phyloP scores from a whole-genome alignment of 352 stramenopile species.

The Phytopythium litorale region DNA sequence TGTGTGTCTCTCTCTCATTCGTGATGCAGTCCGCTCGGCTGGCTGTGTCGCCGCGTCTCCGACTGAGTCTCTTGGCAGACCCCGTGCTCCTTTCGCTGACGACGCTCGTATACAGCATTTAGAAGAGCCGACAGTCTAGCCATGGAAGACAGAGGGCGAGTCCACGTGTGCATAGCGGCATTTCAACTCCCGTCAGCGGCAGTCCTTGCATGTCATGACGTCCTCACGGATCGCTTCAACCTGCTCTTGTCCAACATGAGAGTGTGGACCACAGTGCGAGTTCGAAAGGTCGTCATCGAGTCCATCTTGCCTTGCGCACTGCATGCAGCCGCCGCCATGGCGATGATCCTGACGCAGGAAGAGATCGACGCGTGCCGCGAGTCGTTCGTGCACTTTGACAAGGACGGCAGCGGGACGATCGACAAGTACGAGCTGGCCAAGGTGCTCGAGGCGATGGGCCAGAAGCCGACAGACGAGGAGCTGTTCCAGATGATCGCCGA shows the following conservation, averaged over 20 bases:
- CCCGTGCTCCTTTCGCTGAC: background rate
- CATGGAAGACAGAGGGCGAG: background rate
- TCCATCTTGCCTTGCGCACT: background rate
- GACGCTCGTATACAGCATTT: background rate
- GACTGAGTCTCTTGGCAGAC: background rate
- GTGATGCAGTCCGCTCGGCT: slow-evolving; percentile 38
- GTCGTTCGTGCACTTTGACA: slow-evolving; percentile 97
- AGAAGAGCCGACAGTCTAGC: background rate
- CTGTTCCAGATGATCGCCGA: slow-evolving; percentile 97
- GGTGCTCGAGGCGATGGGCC: slow-evolving; percentile 96
- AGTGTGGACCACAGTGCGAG: background rate
- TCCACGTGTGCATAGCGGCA: too few relatives aligned
- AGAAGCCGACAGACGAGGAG: slow-evolving; percentile 97
- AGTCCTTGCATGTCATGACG: background rate
- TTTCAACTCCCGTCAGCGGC: background rate
- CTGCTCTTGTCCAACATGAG: background rate
- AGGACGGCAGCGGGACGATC: slow-evolving; percentile 93
- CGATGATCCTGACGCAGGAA: slow-evolving; percentile 93
- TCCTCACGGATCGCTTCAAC: background rate
- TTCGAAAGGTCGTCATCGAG: background rate
- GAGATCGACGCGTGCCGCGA: slow-evolving; percentile 96
- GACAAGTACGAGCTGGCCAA: slow-evolving; percentile 94
- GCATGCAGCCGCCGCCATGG: slow-evolving; percentile 13
- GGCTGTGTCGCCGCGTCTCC: slow-evolving; percentile 32
- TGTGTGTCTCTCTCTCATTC: slow-evolving; percentile 1